Evolutionary conservation across 192 early-diverging fungal species (phyloP), one percentile per base, ranked within the genome.

Genomic region (Coemansia sp.): DNA sequence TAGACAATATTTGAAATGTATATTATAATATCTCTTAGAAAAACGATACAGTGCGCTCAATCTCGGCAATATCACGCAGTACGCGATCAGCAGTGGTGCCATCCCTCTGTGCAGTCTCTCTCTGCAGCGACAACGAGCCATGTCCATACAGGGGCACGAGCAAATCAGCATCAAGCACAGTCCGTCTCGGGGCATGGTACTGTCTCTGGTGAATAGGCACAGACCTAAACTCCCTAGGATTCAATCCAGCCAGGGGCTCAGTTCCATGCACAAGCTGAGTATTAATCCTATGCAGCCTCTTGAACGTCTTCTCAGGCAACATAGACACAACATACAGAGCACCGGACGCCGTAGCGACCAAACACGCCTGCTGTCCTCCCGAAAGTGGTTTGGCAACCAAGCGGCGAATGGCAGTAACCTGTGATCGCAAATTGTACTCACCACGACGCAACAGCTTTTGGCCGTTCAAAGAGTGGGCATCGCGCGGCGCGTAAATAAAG

Each of bases 241-340:
- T 98, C 63, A 99, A 77, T 4, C 95, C 97, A 16, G 94, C 95
- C 33, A 88, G 72, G 59, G 95, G 96, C 71, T 91, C 90, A 5
- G 96, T 57, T 44, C 89, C 88, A 51, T 91, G 93, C 3, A 95
- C 92, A 77, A 99, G 85, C 38, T 93, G 91, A n/a, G 90, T 86
- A 68, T 93, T 93, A 18, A 99, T 77, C 2, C 90, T 88, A 40
- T 91, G 90, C 31, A 98, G 75, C 22, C 98, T 89, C 82, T 97
- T 98, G 76, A 93, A 98, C 33, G 92, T 88, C 76, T 93, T 96
- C 76, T 99, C 98, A 0, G 94, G 87, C 27, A 98, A 87, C 18
- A 96, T 75, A 11, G 75, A 52, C 54, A 80, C 75, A 2, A 67
- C 74, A 29, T 70, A 70, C 11, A 80, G 52, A 20, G 64, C 60